phyloP scores from a whole-genome alignment of 2,329 filamentous ascomycete genomes.

The Boeremia lycopersici region DNA sequence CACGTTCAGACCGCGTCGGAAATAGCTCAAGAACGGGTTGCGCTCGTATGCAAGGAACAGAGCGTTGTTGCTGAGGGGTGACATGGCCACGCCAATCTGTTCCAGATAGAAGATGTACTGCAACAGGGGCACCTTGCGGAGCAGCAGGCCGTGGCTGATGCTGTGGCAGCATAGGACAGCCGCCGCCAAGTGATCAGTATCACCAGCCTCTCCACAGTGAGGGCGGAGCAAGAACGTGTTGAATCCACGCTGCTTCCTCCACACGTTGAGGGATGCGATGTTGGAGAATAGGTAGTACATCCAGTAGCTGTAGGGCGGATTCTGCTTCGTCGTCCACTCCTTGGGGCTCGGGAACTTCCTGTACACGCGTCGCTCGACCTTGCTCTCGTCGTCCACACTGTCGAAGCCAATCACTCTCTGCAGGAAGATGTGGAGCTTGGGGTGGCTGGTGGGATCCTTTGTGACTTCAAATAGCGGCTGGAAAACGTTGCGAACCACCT shows the following conservation, averaged over 20 bases:
- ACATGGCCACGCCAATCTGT: slow-evolving; percentile 98
- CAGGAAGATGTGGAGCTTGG: slow-evolving; percentile 92
- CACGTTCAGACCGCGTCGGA: slow-evolving; percentile 91
- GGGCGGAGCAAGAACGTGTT: slow-evolving; percentile 93
- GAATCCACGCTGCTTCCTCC: slow-evolving; percentile 88
- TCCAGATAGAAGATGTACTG: slow-evolving; percentile 99
- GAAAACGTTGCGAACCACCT: slow-evolving; percentile 90
- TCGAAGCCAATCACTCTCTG: slow-evolving; percentile 97
- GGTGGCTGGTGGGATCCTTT: slow-evolving; percentile 81
- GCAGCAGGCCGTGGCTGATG: slow-evolving; percentile 90
- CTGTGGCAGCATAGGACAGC: slow-evolving; percentile 93
- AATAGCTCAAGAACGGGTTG: slow-evolving; percentile 95
- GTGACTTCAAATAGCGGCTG: slow-evolving; percentile 94
- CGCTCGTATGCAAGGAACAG: slow-evolving; percentile 95
- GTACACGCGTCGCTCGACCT: slow-evolving; percentile 90
- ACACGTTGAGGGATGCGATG: slow-evolving; percentile 88
- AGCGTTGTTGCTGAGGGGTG: slow-evolving; percentile 97
- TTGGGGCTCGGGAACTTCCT: slow-evolving; percentile 92
- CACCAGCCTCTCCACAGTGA: slow-evolving; percentile 95
- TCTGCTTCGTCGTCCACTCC: slow-evolving; percentile 89
- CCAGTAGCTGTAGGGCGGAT: slow-evolving; percentile 99
- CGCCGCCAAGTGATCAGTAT: slow-evolving; percentile 93
- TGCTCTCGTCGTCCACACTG: slow-evolving; percentile 97
- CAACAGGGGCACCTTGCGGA: slow-evolving; percentile 90
- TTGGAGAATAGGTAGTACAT: slow-evolving; percentile 97